Evolutionary conservation across 108 stramenopile genomes (phyloP).

Genomic region (Pseudonitzschia multiseries): DNA sequence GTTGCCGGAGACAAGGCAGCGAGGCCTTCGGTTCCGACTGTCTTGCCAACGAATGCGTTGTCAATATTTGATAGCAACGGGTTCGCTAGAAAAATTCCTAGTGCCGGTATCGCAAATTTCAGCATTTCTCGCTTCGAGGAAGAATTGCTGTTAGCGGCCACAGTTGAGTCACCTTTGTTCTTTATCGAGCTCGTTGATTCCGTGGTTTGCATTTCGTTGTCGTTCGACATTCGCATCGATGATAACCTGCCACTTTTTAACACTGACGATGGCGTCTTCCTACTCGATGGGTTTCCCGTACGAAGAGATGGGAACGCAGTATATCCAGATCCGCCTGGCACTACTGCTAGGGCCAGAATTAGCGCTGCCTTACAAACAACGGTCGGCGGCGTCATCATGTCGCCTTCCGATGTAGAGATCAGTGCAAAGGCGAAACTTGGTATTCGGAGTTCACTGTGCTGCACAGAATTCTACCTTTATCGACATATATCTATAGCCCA

Average conservation of each 20-base stretch:
- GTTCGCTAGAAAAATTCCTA: constrained; percentile 75
- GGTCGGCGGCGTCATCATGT: not conserved
- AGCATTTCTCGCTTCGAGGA: constrained; percentile 78
- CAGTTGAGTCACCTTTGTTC: not conserved
- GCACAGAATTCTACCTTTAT: too few relatives aligned
- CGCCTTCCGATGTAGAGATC: not conserved
- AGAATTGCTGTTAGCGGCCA: not conserved
- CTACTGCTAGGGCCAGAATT: not conserved
- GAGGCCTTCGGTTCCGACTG: constrained; percentile 65
- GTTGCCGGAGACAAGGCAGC: constrained; percentile 86
- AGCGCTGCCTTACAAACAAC: not conserved
- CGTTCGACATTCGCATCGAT: constrained; percentile 4
- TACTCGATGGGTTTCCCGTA: not conserved
- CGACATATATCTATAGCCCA: too few relatives aligned
- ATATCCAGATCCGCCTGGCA: not conserved
- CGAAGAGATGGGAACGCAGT: not conserved
- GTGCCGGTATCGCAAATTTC: constrained; percentile 72
- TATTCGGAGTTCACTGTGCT: too few relatives aligned
- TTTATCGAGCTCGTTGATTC: not conserved
- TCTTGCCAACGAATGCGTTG: constrained; percentile 81
- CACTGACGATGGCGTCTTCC: not conserved
- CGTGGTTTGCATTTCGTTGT: not conserved
- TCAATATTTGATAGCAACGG: constrained; percentile 83
- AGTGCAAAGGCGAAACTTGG: too few relatives aligned
- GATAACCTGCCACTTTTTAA: not conserved